Conservation (phyloP, 2,329 filamentous ascomycete species). For the Setomelanomma holmii region DNA sequence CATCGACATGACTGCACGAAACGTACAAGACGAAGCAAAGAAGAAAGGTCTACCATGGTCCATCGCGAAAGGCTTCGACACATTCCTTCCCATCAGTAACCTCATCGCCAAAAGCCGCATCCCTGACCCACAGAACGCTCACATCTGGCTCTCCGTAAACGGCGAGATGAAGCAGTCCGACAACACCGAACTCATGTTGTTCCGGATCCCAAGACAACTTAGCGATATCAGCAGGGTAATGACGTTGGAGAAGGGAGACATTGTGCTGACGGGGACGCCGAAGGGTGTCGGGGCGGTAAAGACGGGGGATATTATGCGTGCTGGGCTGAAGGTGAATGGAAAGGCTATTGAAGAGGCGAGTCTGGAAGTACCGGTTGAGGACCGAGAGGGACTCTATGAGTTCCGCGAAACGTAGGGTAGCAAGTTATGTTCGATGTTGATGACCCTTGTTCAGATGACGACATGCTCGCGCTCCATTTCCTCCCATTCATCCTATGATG, state of each 20-base stretch:
- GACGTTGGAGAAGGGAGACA: conserved; percentile 89
- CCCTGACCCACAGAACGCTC: conserved; percentile 84
- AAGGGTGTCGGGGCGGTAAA: conserved; percentile 91
- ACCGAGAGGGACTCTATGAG: conserved; percentile 77
- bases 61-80: conserved; percentile 97
- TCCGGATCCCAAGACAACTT: conserved; percentile 84
- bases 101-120: conserved; percentile 82
- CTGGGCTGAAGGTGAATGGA: conserved; percentile 79
- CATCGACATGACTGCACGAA: conserved; percentile 97
- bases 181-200: conserved; percentile 93
- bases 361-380: conserved; percentile 83
- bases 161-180: conserved; percentile 79
- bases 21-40: conserved; percentile 95
- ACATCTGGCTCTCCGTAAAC: conserved; percentile 87
- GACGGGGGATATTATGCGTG: conserved; percentile 85
- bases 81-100: conserved; percentile 86
- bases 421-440: not conserved
- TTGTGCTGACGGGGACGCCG: conserved; percentile 95
- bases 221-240: conserved; percentile 94
- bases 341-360: conserved; percentile 83
- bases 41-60: conserved; percentile 95
- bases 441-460: not conserved
- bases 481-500: not conserved
- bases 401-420: conserved; percentile 62
- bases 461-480: not conserved